Base-by-base conservation (phyloP, 306 rosid genomes). In the Glycine latifolia region DNA sequence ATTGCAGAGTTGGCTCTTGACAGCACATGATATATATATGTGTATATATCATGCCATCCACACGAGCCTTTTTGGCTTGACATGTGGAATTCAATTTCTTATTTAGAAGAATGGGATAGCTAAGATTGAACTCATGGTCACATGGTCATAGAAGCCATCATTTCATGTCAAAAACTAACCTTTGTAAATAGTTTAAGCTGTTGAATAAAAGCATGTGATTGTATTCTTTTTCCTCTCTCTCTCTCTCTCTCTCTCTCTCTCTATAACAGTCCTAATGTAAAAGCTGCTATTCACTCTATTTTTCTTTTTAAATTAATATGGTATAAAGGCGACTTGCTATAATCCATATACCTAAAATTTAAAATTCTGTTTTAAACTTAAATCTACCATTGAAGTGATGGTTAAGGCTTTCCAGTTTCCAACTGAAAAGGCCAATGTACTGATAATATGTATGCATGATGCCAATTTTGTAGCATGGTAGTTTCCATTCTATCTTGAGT, bases 111-210 rank as follows among this genome's bases (percentile, higher is more conserved):
- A 71, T 7, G 63, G 65, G 53, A 17, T 16, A 35, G 48, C 71
- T 9, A 69, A 58, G 62, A 80, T 71, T 46, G 16, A 60, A 71
- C 35, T 71, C 54, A 60, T 49, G 73, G 33, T 72, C 54, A 79
- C 65, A 37, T 80, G 44, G 73, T 72, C 17, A 62, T 17, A 60
- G 73, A 80, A 61, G 78, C 83, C 73, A 54, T 71, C 63, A 71
- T 60, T 49, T 75, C 66, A 60, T 60, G 79, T 58, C 70, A 71
- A 71, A 76, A 70, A 50, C 44, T 33, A 56, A 17, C 79, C 11
- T 69, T 16, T 9, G 35, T 10, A 13, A 35, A 73, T 71, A 49
- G 46, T 39, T 48, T 46, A 47, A 59, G 62, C 39, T 26, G 73
- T 70, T 70, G 78, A 67, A 35, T 71, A 44, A 71, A 49, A 60